Base-by-base conservation (phyloP, 768 basidiomycete genomes). In the Pisolithus orientalis region DNA sequence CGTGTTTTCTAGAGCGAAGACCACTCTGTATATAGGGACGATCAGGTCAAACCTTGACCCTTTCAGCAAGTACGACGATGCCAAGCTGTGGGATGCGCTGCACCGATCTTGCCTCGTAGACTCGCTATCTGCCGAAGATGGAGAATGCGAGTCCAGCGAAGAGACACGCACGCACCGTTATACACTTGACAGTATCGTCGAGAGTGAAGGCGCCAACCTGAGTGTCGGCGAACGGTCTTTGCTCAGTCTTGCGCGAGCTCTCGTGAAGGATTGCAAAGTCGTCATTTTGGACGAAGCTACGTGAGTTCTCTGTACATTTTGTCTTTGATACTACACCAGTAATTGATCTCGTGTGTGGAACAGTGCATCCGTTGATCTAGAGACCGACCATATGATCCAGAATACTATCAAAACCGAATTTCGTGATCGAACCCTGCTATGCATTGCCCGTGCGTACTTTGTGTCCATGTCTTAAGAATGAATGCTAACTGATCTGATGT, bases 51-150 rank as follows among this genome's bases (percentile, higher is more conserved):
- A 75, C 54, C 72, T 80, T 53, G 83, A 74, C 67, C 71, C 84
- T 57, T 91, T 75, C 70, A 80, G 64, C 63, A 73, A 66, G 65
- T 86, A 82, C 54, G 79, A 80, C 49, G 81, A 84, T 57, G 82
- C 82, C 5, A 70, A 74, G 8, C 65, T 89, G 2, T 87, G 84
- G 80, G 84, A 85, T 62, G 86, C 88, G 4, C 70, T 90, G n/a
- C 78, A 79, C 17, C 75, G 85, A 37, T 80, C 86, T 1, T 77
- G 74, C 62, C 63, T 80, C 11, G 51, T 75, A 25, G 64, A 65
- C 29, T 62, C 61, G 55, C 31, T 45, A 13, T 49, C 47, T 40
- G 39, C n/a, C 17, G 32, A 71, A 57, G 61, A 44, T 54, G 57
- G 49, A 49, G 46, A 42, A 57, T 69, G 50, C 43, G 51, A 46